Evolutionary conservation across 345 rosid genomes (phyloP), one percentile per base, ranked within the genome.

Genomic region (Balakata baccata): DNA sequence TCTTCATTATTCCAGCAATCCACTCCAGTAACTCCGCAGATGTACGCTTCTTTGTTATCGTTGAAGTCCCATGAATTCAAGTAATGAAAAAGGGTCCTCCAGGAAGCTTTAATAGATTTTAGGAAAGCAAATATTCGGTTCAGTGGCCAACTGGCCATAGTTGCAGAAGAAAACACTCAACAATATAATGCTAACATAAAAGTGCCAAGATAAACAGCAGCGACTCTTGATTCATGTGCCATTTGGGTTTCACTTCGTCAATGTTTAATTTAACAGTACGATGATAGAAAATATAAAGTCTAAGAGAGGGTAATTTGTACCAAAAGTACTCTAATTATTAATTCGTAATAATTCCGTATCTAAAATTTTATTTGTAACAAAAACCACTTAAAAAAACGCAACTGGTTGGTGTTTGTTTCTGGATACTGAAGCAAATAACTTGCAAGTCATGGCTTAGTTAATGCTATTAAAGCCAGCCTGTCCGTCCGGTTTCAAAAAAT

Each of bases 11-110:
- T 8, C 78, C 76, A 77, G 47, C 81, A 78, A 0, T 3, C n/a
- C 4, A 84, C 79, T 14, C 87, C 87, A 3, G 0, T 0, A 46
- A 81, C 81, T 0, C 2, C 3, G 58, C 82, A 73, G 54, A 78
- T 49, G 68, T 29, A 68, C 18, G 74, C 82, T 9, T 74, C 45
- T 4, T 63, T 65, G 0, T 7, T 0, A 50, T 72, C 65, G 65
- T 34, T 38, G 73, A 80, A 75, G 56, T 58, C 41, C 81, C 81
- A 82, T 0, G 70, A 57, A 34, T 4, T 22, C 7, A 45, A 70
- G 11, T 16, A 4, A 20, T n/a, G 34, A 47, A 13, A 47, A 34
- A n/a, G 67, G 67, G 22, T 7, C 54, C n/a, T 69, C 46, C 11
- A 53, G n/a, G 60, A 52, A 37, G 0, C 25, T 37, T 52, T 69